phyloP scores from a whole-genome alignment of 2,329 filamentous ascomycete genomes.

The Aspergillus vadensis region DNA sequence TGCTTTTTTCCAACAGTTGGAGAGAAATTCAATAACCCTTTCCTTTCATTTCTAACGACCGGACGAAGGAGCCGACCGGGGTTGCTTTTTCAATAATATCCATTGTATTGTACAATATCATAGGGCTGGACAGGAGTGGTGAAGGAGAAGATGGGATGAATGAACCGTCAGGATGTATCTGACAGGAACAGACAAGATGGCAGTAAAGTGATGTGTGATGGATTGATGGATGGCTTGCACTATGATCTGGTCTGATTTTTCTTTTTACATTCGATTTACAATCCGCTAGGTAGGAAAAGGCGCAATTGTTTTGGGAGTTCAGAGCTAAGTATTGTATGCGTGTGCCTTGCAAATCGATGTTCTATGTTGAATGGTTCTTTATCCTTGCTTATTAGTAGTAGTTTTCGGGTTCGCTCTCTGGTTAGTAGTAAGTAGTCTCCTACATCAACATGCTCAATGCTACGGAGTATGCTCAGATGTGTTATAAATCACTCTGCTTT shows the following conservation, averaged over 20 bases:
- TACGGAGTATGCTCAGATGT: too few relatives aligned
- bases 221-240: conserved; percentile 6
- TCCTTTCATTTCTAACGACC: conserved; percentile 7
- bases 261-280: conserved; percentile 3
- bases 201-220: background rate
- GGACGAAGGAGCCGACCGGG: conserved; percentile 1
- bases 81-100: conserved; percentile 20
- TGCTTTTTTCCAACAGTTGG: background rate
- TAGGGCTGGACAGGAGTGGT: conserved; percentile 4
- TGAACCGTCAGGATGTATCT: background rate
- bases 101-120: conserved; percentile 27
- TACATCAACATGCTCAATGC: background rate
- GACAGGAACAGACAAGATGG: background rate
- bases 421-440: background rate
- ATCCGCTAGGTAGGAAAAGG: conserved; percentile 13
- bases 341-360: background rate
- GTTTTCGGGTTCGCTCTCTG: background rate
- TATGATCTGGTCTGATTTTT: conserved; percentile 2
- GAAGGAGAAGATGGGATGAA: too few relatives aligned
- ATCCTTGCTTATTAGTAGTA: background rate
- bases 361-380: background rate
- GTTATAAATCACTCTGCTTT: too few relatives aligned
- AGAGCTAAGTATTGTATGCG: background rate
- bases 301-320: conserved; percentile 15
- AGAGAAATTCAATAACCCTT: background rate